A percentile compares a stretch with the other conserved stretches of the same genome.
Evolutionary conservation across 108 stramenopile genomes (phyloP).

Genomic region (Discostella stelligeroides): DNA sequence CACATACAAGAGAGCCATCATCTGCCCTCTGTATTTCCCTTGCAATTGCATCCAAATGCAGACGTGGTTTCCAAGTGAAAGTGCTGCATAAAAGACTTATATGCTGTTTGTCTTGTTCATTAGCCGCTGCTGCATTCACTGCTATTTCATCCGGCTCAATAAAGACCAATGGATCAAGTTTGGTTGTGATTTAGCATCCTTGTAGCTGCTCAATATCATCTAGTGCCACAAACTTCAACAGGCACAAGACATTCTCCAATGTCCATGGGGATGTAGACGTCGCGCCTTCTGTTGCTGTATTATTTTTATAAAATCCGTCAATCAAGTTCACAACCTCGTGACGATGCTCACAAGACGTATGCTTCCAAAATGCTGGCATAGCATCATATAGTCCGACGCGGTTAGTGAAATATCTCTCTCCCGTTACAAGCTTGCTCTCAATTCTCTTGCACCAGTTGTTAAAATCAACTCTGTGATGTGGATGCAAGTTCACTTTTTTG

Average conservation of each 20-base stretch:
- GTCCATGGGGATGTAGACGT: conserved; percentile 1
- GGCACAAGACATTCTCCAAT: not conserved
- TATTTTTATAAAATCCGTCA: not conserved
- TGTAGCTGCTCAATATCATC: conserved; percentile 11
- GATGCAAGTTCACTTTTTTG: not conserved
- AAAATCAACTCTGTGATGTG: not conserved
- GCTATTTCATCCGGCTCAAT: not conserved
- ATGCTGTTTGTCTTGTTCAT: not conserved
- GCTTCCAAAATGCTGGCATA: conserved; percentile 19
- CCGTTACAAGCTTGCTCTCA: not conserved
- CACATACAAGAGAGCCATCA: too few relatives aligned
- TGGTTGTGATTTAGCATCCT: conserved; percentile 15
- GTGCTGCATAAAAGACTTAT: not conserved
- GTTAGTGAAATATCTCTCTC: conserved; percentile 13
- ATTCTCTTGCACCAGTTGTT: not conserved
- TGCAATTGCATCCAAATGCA: not conserved
- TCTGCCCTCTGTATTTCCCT: not conserved
- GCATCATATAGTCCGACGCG: conserved; percentile 4
- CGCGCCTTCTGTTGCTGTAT: not conserved
- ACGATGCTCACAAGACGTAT: not conserved
- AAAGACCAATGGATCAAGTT: conserved; percentile 3
- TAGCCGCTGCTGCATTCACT: not conserved
- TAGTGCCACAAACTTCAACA: not conserved
- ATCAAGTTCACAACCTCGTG: not conserved
- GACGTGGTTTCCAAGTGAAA: not conserved